A percentile compares a stretch with the other conserved stretches of the same genome.
These are phyloP conservation scores for Berkeleyomyces rouxiae DNA, from an alignment of 2,329 filamentous ascomycete species.

Conservation along the genomic window DNA sequence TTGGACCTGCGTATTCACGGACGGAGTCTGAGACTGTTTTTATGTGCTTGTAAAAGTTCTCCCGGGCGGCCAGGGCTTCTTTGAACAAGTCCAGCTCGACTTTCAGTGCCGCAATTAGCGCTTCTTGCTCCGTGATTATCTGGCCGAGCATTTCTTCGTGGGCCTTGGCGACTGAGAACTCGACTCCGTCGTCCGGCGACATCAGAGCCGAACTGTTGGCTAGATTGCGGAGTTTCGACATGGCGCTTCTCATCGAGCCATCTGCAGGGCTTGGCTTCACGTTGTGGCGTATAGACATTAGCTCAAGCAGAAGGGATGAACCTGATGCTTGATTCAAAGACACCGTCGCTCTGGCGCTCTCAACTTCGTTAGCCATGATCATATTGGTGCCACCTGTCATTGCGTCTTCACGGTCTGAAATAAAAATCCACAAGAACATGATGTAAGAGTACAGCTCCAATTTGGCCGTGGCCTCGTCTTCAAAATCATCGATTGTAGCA, in stretches of 20 bases:
- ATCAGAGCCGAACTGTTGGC: not conserved
- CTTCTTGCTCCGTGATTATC: not conserved
- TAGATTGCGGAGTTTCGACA: constrained; percentile 53
- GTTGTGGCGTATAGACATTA: not conserved
- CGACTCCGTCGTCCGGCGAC: not conserved
- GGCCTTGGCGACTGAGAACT: not conserved
- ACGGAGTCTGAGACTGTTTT: constrained; percentile 71
- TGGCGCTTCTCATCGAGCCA: constrained; percentile 52
- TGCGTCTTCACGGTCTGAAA: constrained; percentile 63
- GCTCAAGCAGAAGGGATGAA: not conserved
- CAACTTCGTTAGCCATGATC: constrained; percentile 51
- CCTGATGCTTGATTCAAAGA: not conserved
- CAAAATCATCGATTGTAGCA: constrained; percentile 76
- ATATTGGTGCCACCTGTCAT: constrained; percentile 63
- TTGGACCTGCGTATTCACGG: constrained; percentile 32
- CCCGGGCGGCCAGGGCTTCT: constrained; percentile 62
- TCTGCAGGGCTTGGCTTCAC: constrained; percentile 22
- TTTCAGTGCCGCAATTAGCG: constrained; percentile 29
- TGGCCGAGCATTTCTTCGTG: not conserved
- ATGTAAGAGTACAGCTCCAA: constrained; percentile 82
- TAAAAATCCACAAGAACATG: constrained; percentile 54
- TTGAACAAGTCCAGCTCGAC: constrained; percentile 63
- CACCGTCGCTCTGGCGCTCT: not conserved
- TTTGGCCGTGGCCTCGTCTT: constrained; percentile 70
- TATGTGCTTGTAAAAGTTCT: constrained; percentile 82